phyloP scores from a whole-genome alignment of 2,329 filamentous ascomycete species.

The Grosmannia huntii region DNA sequence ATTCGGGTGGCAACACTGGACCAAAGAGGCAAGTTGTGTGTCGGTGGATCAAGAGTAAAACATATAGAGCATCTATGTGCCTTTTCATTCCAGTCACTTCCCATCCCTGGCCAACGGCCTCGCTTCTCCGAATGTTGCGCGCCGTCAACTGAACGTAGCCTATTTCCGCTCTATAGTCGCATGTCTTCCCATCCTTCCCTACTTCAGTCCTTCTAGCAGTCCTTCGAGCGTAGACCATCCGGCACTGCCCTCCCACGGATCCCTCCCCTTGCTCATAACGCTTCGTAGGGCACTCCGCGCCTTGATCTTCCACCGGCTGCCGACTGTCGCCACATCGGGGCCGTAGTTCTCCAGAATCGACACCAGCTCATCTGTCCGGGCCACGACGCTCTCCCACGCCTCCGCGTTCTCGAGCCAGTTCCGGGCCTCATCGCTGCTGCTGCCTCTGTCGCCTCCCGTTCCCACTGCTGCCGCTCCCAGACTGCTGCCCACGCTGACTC shows the following conservation, averaged over 20 bases:
- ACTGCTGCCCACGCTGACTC: slow-evolving; percentile 8
- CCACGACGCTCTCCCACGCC: slow-evolving; percentile 61
- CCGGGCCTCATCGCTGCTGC: slow-evolving; percentile 18
- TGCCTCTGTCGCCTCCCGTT: slow-evolving; percentile 8
- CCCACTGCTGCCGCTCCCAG: slow-evolving; percentile 28
- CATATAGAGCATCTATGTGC: neutral
- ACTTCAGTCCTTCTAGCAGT: slow-evolving; percentile 37
- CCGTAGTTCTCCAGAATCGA: slow-evolving; percentile 75
- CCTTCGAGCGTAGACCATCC: slow-evolving; percentile 52
- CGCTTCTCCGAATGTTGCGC: neutral
- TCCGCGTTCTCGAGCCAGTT: slow-evolving; percentile 45
- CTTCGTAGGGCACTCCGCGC: slow-evolving; percentile 72
- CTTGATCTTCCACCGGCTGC: slow-evolving; percentile 78
- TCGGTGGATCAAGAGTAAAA: neutral
- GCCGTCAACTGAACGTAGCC: neutral
- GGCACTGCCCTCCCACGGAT: slow-evolving; percentile 65
- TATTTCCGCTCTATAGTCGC: neutral
- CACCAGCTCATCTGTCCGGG: slow-evolving; percentile 69
- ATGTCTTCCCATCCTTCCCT: neutral
- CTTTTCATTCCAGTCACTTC: neutral
- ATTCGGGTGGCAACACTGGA: neutral
- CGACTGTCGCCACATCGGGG: slow-evolving; percentile 50
- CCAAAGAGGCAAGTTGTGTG: neutral
- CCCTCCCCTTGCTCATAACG: slow-evolving; percentile 70
- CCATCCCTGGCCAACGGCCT: neutral